Evolutionary conservation across 768 basidiomycete genomes (phyloP).

Genomic region (Suillus hirtellus): DNA sequence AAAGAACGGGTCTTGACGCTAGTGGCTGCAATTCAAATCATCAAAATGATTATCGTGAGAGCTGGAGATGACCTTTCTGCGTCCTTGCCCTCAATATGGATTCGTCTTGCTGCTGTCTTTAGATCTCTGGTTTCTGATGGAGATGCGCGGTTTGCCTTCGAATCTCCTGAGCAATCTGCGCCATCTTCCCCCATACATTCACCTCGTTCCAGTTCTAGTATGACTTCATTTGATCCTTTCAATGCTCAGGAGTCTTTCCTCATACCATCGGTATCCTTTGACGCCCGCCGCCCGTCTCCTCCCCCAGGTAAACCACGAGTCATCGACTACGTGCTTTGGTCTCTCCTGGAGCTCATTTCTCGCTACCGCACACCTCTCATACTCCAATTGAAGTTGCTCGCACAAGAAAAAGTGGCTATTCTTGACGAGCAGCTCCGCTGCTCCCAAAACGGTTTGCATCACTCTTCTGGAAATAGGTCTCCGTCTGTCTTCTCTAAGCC

Average conservation of each 20-base stretch:
- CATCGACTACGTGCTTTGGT: slow-evolving; percentile 75
- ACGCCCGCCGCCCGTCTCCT: slow-evolving; percentile 15
- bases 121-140: slow-evolving; percentile 55
- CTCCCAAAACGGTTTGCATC: slow-evolving; percentile 28
- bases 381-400: slow-evolving; percentile 63
- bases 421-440: slow-evolving; percentile 53
- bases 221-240: slow-evolving; percentile 20
- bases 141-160: slow-evolving; percentile 60
- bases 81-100: slow-evolving; percentile 60
- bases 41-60: slow-evolving; percentile 67
- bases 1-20: slow-evolving; percentile 31
- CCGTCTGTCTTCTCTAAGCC: slow-evolving; percentile 59
- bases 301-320: slow-evolving; percentile 48
- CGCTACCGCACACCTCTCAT: slow-evolving; percentile 61
- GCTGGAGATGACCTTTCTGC: slow-evolving; percentile 60
- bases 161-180: slow-evolving; percentile 42
- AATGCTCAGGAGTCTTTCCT: slow-evolving; percentile 2
- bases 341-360: slow-evolving; percentile 64
- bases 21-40: slow-evolving; percentile 58
- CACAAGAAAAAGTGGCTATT: slow-evolving; percentile 60
- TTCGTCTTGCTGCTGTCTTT: slow-evolving; percentile 56
- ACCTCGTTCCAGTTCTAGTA: slow-evolving; percentile 42
- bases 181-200: slow-evolving; percentile 53
- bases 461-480: slow-evolving; percentile 42
- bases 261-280: slow-evolving; percentile 5